These are phyloP conservation scores for Adenanthera pavonina DNA, from an alignment of 306 rosid genomes.

Conservation along the genomic window DNA sequence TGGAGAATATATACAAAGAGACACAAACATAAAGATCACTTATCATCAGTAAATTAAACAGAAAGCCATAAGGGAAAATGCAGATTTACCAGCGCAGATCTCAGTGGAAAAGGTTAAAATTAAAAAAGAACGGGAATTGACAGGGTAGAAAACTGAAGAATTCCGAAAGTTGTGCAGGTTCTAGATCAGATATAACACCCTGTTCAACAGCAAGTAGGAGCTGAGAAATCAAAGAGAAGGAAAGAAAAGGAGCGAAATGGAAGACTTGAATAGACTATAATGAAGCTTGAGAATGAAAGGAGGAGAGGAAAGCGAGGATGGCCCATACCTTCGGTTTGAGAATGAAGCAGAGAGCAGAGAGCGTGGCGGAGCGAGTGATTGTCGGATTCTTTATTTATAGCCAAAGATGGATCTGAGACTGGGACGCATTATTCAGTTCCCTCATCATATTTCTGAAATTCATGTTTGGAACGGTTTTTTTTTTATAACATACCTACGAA, in stretches of 20 bases:
- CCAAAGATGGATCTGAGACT: constrained; percentile 36
- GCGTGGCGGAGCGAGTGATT: not conserved
- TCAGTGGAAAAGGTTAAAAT: not conserved
- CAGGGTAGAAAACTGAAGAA: not conserved
- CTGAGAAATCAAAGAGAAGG: not conserved
- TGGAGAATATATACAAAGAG: not conserved
- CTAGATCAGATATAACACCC: constrained; percentile 19
- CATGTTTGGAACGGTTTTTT: not conserved
- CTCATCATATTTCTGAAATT: not conserved
- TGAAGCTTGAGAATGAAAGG: not conserved
- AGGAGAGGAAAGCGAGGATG: constrained; percentile 30
- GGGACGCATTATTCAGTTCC: not conserved
- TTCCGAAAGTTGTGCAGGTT: not conserved
- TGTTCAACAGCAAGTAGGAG: not conserved
- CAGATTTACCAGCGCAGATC: constrained; percentile 30
- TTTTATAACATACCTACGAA: not conserved
- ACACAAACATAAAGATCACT: not conserved
- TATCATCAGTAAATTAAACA: not conserved
- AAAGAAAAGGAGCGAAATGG: not conserved
- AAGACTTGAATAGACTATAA: constrained; percentile 5
- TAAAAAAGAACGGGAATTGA: not conserved
- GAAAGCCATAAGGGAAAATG: not conserved
- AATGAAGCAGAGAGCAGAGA: constrained; percentile 23
- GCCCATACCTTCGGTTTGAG: constrained; percentile 12
- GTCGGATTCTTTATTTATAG: constrained; percentile 29